Base-by-base conservation (phyloP, 164 flowering plant genomes). In the Vitis vinifera region DNA sequence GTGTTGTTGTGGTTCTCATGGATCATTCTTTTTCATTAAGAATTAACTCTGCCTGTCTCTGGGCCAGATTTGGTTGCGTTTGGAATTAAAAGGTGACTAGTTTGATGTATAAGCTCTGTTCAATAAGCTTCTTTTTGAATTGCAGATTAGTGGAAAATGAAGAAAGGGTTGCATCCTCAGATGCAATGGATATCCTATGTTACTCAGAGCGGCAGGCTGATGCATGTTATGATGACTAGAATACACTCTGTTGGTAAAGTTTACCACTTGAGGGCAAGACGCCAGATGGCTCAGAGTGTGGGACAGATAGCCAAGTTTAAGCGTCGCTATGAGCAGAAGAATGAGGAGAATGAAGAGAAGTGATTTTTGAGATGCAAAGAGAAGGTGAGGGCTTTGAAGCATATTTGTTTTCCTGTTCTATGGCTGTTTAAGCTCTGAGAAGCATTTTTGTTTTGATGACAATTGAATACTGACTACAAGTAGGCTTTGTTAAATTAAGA, bases 121-220 rank as follows among this genome's bases (percentile, higher is more conserved):
- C 27, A 2, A 23, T 23, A 23, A 23, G 2, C 27, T 23, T 23
- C 27, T 23, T 23, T 23, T 23, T 23, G 27, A 23, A 63, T 62
- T 57, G 53, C 68, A 72, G 66, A 15, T 9, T 68, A 55, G 50
- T 50, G 19, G 59, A 68, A 83, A 70, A 91, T 93, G 97, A 93
- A 72, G 93, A 93, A 93, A 81, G 98, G 97, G 47, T 29, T 89
- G 48, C 96, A 91, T 70, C 98, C 98, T 27, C 98, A 93, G 76
- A 58, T 89, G 94, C 98, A 93, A 68, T 93, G 91, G 94, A 81
- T 91, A 68, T 91, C 97, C 6, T 89, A 87, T 67, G 97, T 93
- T 13, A 90, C 94, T 11, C 94, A 84, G 67, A 88, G 86, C 77
- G 98, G 97, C 44, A 85, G 97, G 63, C 76, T 91, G 89, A 86